Conservation (phyloP, 768 basidiomycete species). For the Boletus edulis region DNA sequence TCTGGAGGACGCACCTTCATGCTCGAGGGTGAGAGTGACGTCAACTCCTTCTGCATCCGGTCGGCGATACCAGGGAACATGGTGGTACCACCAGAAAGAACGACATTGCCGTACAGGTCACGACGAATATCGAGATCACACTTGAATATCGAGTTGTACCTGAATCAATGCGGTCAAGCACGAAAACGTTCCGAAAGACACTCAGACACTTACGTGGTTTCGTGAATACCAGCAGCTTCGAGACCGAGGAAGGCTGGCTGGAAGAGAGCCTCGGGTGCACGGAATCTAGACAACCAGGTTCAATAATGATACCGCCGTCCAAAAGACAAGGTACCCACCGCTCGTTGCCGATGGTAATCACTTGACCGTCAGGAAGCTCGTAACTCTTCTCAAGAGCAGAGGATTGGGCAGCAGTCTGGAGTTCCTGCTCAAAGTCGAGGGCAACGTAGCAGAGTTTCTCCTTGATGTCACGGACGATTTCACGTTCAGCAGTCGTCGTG, state of each 20-base stretch:
- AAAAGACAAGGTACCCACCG: conserved; percentile 33
- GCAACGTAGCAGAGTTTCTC: conserved; percentile 92
- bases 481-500: conserved; percentile 90
- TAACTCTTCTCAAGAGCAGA: conserved; percentile 92
- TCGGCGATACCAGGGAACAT: conserved; percentile 98
- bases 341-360: conserved; percentile 82
- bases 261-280: conserved; percentile 56
- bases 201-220: conserved; percentile 46
- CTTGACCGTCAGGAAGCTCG: conserved; percentile 90
- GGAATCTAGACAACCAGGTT: conserved; percentile 40
- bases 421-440: conserved; percentile 91
- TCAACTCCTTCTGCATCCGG: conserved; percentile 94
- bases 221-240: conserved; percentile 83
- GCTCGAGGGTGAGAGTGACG: conserved; percentile 71
- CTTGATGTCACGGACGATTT: conserved; percentile 97
- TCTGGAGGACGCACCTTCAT: conserved; percentile 61
- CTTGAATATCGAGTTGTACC: conserved; percentile 59
- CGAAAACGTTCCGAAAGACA: background rate
- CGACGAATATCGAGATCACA: conserved; percentile 68
- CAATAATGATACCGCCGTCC: background rate
- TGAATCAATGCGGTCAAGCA: conserved; percentile 15
- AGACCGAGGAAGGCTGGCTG: conserved; percentile 59
- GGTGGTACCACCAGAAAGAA: conserved; percentile 77
- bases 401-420: conserved; percentile 86
- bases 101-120: conserved; percentile 35